Base-by-base conservation (phyloP, 2,329 filamentous ascomycete genomes). In the Myotisia sp. region DNA sequence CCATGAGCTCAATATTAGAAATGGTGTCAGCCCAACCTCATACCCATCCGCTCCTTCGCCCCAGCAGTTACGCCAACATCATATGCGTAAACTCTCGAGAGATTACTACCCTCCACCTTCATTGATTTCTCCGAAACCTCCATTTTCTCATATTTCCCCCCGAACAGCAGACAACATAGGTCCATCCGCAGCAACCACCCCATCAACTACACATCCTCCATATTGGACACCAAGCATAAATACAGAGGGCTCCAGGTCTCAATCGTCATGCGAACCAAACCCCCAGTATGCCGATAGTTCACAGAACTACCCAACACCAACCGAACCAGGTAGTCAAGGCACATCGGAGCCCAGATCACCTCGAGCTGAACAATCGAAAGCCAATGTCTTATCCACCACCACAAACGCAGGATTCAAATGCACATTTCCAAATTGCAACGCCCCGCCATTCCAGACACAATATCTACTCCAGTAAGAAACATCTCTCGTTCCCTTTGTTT, bases 371-470 rank as follows among this genome's bases (percentile, higher is more conserved):
- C n/a, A n/a, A n/a, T n/a, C n/a, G n/a, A n/a, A n/a, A n/a, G n/a
- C n/a, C n/a, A n/a, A n/a, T n/a, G n/a, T n/a, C n/a, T n/a, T n/a
- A n/a, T n/a, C n/a, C n/a, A n/a, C n/a, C n/a, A n/a, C n/a, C n/a
- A n/a, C 48, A 21, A 58, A 51, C 6, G 48, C 48, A 7, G n/a
- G 23, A 13, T 70, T 62, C 52, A 67, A 65, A 44, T 77, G 73
- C 44, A 61, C 65, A 4, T 60, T 67, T 50, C 58, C 62, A 3
- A 69, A 67, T 2, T 77, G 73, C 43, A 71, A 50, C 12, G 71
- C 73, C 16, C 42, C 60, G 3, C 68, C 72, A 0, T 77, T 77
- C 39, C 71, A 74, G 46, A 76, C 73, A 2, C 73, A 76, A 42
- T 77, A 77, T 55, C 56, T 77, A 3, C 53, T 77, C 17, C 76